Evolutionary conservation across 805 yeast species (phyloP), one percentile per base, ranked within the genome.

Genomic region (Scheffersomyces lignosus): DNA sequence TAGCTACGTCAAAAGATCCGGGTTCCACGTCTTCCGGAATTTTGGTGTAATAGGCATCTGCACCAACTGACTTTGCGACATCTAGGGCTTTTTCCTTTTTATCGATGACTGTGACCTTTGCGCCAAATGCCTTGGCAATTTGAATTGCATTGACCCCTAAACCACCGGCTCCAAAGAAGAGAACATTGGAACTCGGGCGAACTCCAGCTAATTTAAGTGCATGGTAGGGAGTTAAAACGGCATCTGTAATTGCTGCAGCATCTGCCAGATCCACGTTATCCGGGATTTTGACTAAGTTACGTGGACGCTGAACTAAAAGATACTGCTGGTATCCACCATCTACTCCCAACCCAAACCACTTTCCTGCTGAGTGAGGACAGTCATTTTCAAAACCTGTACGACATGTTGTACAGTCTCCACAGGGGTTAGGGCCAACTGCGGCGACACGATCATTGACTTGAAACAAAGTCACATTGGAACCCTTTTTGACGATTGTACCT

Each of bases 301-400:
- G 37, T 13, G 47, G 38, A 16, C 48, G 44, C 15, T 39, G 27
- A 9, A 54, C 52, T 33, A 47, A 38, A 6, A 57, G 29, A 35
- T 56, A 61, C 35, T 57, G 48, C 41, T 60, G 60, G 40, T 56
- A 61, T 8, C 66, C 65, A 8, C 66, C 66, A 22, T 52, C 54
- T 24, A 36, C 36, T 5, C 56, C 55, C 6, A 60, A 33, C 2
- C 66, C 66, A 27, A 38, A 52, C 30, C 48, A 56, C 18, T 23
- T 29, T 17, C 20, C 37, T 5, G 15, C 12, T 23, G 34, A 27
- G 9, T n/a, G 38, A 12, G 32, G 18, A 27, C 64, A 59, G 13
- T 37, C 41, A 38, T 50, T 54, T 34, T 57, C 61, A 4, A 18
- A n/a, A n/a, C 64, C 64, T 6, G 14, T 33, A 13, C 56, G 44